Evolutionary conservation across 441 rosid genomes (phyloP).

Genomic region (Erodium chrysanthum): DNA sequence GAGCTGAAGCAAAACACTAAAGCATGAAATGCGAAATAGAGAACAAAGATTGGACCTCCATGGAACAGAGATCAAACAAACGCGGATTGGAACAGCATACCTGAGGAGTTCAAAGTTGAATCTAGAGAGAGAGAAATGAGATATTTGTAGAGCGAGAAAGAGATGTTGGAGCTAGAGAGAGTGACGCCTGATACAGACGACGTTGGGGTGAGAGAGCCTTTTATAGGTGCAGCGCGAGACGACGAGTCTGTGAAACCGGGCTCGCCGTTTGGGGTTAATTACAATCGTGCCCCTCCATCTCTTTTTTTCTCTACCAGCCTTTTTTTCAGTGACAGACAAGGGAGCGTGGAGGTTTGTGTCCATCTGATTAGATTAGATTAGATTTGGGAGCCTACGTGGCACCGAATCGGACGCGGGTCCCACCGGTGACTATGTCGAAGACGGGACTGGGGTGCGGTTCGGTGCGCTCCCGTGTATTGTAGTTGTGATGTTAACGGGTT

Average conservation of each 20-base stretch:
- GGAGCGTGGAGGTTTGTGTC: not conserved
- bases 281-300: not conserved
- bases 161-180: not conserved
- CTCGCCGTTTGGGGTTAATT: not conserved
- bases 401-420: not conserved
- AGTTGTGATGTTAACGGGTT: not conserved
- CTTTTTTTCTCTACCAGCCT: not conserved
- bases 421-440: not conserved
- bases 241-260: not conserved
- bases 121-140: not conserved
- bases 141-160: not conserved
- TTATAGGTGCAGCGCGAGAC: conserved; percentile 1
- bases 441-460: not conserved
- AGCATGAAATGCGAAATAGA: not conserved
- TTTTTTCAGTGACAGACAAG: not conserved
- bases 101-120: not conserved
- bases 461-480: not conserved
- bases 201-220: not conserved
- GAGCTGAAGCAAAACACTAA: not conserved
- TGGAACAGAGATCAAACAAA: not conserved
- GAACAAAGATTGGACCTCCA: no score
- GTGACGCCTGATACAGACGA: not conserved
- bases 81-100: not conserved
- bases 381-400: not conserved
- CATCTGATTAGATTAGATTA: conserved; percentile 1